These are phyloP conservation scores for Neurospora sp. DNA, from an alignment of 495 filamentous ascomycete genomes.

Conservation along the genomic window DNA sequence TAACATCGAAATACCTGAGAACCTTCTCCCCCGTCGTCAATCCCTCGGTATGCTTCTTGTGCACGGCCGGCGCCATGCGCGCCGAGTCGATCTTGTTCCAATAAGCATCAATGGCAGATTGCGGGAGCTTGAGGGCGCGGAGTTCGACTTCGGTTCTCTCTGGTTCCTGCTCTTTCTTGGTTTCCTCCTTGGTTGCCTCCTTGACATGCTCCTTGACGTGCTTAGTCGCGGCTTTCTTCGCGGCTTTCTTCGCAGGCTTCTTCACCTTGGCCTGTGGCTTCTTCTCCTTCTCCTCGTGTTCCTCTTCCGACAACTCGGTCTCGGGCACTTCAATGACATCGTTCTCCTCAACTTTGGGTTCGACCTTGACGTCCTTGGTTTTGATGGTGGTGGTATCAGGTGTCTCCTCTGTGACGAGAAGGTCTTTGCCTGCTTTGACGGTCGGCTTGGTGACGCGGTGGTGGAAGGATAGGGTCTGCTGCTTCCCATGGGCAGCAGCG, in stretches of 20 bases:
- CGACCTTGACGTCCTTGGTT: background rate
- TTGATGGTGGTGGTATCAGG: constrained; percentile 8
- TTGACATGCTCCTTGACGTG: constrained; percentile 3
- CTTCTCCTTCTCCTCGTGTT: background rate
- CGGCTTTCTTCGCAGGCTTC: constrained; percentile 29
- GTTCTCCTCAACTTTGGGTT: background rate
- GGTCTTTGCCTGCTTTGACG: constrained; percentile 40
- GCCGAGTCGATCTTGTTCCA: constrained; percentile 58
- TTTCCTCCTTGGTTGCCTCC: background rate
- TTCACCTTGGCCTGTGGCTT: constrained; percentile 6
- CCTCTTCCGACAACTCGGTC: constrained; percentile 7
- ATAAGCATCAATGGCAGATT: constrained; percentile 57
- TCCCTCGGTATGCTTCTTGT: constrained; percentile 48
- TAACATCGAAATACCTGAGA: constrained; percentile 79
- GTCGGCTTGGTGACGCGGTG: constrained; percentile 64
- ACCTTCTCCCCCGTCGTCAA: constrained; percentile 72
- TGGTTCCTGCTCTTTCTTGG: constrained; percentile 3
- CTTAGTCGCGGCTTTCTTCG: constrained; percentile 19
- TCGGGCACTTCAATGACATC: background rate
- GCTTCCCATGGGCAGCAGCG: constrained; percentile 19
- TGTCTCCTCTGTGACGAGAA: constrained; percentile 20
- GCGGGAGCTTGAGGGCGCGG: constrained; percentile 46
- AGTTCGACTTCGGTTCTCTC: constrained; percentile 28
- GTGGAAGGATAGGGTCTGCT: constrained; percentile 69
- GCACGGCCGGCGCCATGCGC: constrained; percentile 43